Evolutionary conservation across 345 rosid genomes (phyloP), one percentile per base, ranked within the genome.

Genomic region (Brassica juncea): DNA sequence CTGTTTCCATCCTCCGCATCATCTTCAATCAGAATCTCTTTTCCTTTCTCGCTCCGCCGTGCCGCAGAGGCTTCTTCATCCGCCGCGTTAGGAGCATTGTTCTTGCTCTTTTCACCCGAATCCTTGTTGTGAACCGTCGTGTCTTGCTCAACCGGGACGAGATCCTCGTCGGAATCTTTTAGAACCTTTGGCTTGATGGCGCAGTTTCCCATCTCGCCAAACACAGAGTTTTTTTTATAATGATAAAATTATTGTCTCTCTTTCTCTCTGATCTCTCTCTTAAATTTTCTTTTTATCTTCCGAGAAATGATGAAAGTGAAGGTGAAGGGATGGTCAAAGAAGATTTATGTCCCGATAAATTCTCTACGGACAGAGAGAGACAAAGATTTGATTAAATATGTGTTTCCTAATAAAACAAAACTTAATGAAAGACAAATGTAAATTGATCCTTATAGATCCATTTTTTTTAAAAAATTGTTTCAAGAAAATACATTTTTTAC

Each of bases 181-280:
- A 71, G 83, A 81, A 81, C 83, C 80, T 81, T 81, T 31, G 83
- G 83, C 25, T 81, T 81, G 49, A 23, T 81, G 7, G 76, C 83
- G 47, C 83, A 81, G 65, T 81, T 81, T 58, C 83, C 83, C 83
- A 81, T 81, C 58, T 80, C 42, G 5, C 16, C 57, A 3, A 1
- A 54, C n/a, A 47, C 23, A 72, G 6, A 42, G 11, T 21, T 21
- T 12, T 34, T 67, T 35, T 0, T 9, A 4, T 34, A 16, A 72
- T 73, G 74, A 60, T 39, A 21, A 59, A 42, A 66, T 9, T 35
- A 15, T 10, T 5, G 11, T 73, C 32, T 49, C 15, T 14, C 8
- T 47, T 14, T 42, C 52, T 39, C 44, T 39, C 35, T 32, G 31
- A 28, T 28, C 35, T 66, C 42, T 73, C 57, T 67, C 74, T 79